Conservation (phyloP, 2,329 filamentous ascomycete species). For the Scedosporium minutisporum region DNA sequence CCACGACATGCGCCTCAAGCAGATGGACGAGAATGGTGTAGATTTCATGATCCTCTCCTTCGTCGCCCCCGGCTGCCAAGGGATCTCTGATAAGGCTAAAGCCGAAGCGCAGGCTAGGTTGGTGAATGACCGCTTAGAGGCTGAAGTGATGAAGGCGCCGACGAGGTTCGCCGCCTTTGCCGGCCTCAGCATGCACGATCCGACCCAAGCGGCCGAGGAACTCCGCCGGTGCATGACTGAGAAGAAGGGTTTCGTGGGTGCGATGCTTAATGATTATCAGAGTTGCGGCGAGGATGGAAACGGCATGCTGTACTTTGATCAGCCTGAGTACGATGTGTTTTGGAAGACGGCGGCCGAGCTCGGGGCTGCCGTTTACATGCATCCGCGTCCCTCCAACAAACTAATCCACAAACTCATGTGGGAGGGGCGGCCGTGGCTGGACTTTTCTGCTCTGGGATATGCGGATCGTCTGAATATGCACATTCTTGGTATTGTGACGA, state of each 20-base stretch:
- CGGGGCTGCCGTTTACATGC: constrained; percentile 41
- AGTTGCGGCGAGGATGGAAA: constrained; percentile 14
- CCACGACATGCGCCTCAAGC: neutral
- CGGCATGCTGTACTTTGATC: constrained; percentile 19
- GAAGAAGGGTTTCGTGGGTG: constrained; percentile 22
- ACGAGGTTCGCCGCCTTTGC: constrained; percentile 20
- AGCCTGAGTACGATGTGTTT: constrained; percentile 17
- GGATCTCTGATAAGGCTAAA: neutral
- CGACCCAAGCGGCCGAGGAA: constrained; percentile 18
- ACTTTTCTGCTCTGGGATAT: neutral
- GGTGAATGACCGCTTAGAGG: neutral
- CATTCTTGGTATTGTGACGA: constrained; percentile 23
- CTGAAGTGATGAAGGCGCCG: constrained; percentile 10
- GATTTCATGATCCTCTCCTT: constrained; percentile 3
- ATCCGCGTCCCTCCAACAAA: constrained; percentile 21
- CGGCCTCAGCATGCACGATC: constrained; percentile 19
- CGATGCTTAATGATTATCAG: constrained; percentile 17
- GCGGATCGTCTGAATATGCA: constrained; percentile 12
- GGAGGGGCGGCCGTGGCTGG: neutral
- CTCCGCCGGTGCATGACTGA: constrained; percentile 18
- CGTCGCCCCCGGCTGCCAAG: neutral
- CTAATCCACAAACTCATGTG: constrained; percentile 1
- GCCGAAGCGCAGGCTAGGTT: neutral
- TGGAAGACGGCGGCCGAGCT: constrained; percentile 29
- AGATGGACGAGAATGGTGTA: constrained; percentile 3